phyloP scores from a whole-genome alignment of 2,329 filamentous ascomycete species.

The Amauroascus niger region DNA sequence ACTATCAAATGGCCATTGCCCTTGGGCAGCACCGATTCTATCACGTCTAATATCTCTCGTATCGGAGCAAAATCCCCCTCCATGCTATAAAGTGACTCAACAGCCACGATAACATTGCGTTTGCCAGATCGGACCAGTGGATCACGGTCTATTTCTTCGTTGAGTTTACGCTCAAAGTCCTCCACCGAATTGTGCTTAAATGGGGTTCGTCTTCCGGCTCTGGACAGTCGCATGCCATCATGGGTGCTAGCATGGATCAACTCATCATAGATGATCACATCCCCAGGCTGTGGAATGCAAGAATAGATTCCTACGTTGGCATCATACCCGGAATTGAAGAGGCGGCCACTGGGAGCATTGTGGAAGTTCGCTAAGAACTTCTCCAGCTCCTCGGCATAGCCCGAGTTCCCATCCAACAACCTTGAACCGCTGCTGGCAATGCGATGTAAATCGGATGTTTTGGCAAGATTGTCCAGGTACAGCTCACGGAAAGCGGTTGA shows the following conservation, averaged over 20 bases:
- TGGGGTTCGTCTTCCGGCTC: conserved; percentile 39
- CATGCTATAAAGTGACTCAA: conserved; percentile 73
- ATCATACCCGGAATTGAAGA: conserved; percentile 58
- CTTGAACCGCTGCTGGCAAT: conserved; percentile 52
- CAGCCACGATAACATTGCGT: conserved; percentile 54
- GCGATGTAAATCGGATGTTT: conserved; percentile 28
- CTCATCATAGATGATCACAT: conserved; percentile 62
- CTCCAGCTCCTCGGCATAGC: conserved; percentile 52
- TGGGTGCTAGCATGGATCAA: conserved; percentile 69
- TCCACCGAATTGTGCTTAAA: conserved; percentile 42
- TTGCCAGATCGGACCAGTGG: conserved; percentile 29
- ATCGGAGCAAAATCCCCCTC: conserved; percentile 65
- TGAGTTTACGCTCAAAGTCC: conserved; percentile 33
- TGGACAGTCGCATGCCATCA: conserved; percentile 61
- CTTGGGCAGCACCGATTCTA: conserved; percentile 47
- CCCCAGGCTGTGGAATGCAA: conserved; percentile 50
- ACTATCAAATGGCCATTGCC: conserved; percentile 49
- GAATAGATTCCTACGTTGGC: conserved; percentile 57
- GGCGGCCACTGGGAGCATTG: conserved; percentile 45
- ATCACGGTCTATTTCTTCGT: conserved; percentile 25
- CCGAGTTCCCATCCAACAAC: conserved; percentile 55
- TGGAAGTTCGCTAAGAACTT: conserved; percentile 51
- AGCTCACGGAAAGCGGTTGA: conserved; percentile 39
- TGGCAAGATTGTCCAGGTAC: conserved; percentile 42
- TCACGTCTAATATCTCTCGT: conserved; percentile 47